Evolutionary conservation across 306 rosid genomes (phyloP).

Genomic region (Datisca glomerata): DNA sequence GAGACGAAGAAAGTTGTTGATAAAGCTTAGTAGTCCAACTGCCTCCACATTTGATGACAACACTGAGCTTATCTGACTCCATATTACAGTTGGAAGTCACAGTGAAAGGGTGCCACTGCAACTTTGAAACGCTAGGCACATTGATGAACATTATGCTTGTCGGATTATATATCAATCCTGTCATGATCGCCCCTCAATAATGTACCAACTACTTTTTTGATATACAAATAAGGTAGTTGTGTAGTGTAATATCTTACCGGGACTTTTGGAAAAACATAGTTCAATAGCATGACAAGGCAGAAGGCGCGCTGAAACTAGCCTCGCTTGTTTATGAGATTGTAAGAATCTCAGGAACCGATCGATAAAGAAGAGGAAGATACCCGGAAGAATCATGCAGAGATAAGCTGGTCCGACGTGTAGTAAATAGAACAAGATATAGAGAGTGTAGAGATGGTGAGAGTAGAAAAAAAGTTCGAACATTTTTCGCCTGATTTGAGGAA

Average conservation of each 20-base stretch:
- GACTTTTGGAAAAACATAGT: constrained; percentile 41
- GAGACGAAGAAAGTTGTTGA: constrained; percentile 22
- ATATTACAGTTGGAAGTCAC: constrained; percentile 31
- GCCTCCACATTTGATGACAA: constrained; percentile 37
- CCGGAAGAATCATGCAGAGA: constrained; percentile 41
- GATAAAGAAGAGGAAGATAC: constrained; percentile 49
- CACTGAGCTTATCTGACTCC: constrained; percentile 35
- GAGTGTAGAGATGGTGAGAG: constrained; percentile 42
- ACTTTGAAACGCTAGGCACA: constrained; percentile 47
- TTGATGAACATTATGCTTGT: constrained; percentile 47
- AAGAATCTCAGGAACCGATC: constrained; percentile 49
- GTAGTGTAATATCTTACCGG: constrained; percentile 6
- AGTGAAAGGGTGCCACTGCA: constrained; percentile 78
- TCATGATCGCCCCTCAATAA: too few relatives aligned
- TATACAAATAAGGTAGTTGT: too few relatives aligned
- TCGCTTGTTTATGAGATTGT: constrained; percentile 30
- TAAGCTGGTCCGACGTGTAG: constrained; percentile 39
- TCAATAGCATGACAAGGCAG: constrained; percentile 35
- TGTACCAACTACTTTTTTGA: too few relatives aligned
- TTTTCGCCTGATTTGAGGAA: constrained; percentile 26
- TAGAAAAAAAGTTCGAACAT: constrained; percentile 60
- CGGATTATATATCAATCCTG: constrained; percentile 43
- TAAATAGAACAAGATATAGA: constrained; percentile 38
- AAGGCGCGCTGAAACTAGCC: constrained; percentile 35
- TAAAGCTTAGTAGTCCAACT: constrained; percentile 42